These are phyloP conservation scores for Melampsora americana DNA, from an alignment of 1,284 basidiomycete species.

Conservation along the genomic window DNA sequence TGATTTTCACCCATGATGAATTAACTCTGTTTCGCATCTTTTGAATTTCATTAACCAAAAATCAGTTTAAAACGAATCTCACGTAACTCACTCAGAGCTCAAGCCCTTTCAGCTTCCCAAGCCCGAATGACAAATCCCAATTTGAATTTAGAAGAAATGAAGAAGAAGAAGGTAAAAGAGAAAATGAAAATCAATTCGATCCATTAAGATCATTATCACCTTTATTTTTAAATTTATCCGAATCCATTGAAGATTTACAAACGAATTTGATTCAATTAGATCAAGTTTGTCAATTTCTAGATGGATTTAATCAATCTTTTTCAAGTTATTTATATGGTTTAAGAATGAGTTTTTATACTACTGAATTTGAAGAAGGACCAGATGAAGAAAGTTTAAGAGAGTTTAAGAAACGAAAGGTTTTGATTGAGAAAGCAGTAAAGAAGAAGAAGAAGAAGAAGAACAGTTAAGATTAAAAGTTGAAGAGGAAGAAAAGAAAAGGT, in stretches of 20 bases:
- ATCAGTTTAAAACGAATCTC: conserved; percentile 29
- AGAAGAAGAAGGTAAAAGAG: too few relatives aligned
- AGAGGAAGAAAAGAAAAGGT: neutral
- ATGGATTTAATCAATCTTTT: conserved; percentile 38
- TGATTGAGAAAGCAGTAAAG: neutral
- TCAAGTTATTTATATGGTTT: conserved; percentile 26
- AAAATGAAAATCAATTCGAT: too few relatives aligned
- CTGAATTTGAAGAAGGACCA: conserved; percentile 33
- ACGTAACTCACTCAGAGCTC: conserved; percentile 21
- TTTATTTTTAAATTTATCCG: conserved; percentile 17
- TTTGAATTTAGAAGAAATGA: too few relatives aligned
- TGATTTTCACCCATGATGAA: too few relatives aligned
- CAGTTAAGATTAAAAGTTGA: neutral
- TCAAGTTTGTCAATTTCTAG: conserved; percentile 6
- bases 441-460: neutral
- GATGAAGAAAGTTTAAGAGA: neutral
- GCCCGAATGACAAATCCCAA: neutral
- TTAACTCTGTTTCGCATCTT: neutral
- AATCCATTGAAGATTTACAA: conserved; percentile 18
- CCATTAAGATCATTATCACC: conserved; percentile 8
- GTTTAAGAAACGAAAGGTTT: neutral
- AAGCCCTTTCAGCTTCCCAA: conserved; percentile 14
- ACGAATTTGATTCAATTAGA: conserved; percentile 14
- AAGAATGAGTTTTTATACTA: conserved; percentile 20
- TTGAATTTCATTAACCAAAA: neutral